Evolutionary conservation across 371 early-diverging fungal species (phyloP).

Genomic region (Lichtheimia hyalospora): DNA sequence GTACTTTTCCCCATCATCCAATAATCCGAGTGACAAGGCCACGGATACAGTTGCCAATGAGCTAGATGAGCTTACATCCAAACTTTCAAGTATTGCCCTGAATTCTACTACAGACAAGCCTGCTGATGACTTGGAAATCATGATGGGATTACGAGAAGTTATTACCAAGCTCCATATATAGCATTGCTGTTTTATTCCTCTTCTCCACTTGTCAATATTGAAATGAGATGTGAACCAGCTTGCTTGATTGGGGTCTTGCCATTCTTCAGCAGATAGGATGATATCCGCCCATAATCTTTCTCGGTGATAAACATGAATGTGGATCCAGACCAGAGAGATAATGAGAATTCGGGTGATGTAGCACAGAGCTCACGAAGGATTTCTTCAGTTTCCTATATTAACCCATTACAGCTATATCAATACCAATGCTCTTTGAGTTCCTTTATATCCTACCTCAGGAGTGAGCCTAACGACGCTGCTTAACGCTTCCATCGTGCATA

Average conservation of each 20-base stretch:
- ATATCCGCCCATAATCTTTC: slow-evolving; percentile 14
- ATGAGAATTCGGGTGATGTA: slow-evolving; percentile 12
- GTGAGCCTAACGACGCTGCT: slow-evolving; percentile 4
- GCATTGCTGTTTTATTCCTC: neutral
- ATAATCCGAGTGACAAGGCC: neutral
- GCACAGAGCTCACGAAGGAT: slow-evolving; percentile 12
- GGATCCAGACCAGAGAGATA: slow-evolving; percentile 16
- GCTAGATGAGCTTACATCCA: slow-evolving; percentile 25
- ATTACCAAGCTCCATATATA: slow-evolving; percentile 20
- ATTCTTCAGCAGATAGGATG: slow-evolving; percentile 10
- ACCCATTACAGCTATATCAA: neutral
- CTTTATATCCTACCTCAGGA: neutral
- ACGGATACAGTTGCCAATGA: slow-evolving; percentile 6
- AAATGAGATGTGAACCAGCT: slow-evolving; percentile 3
- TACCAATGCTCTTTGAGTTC: neutral
- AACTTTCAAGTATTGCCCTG: slow-evolving; percentile 19
- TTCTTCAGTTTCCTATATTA: slow-evolving; percentile 10
- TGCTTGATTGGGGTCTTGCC: slow-evolving; percentile 19
- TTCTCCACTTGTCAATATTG: slow-evolving; percentile 5
- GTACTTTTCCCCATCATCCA: slow-evolving; percentile 22
- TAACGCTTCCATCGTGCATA: slow-evolving; percentile 12
- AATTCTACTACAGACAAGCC: slow-evolving; percentile 1
- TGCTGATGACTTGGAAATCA: slow-evolving; percentile 14
- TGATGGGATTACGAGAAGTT: slow-evolving; percentile 21
- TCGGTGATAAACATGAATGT: slow-evolving; percentile 18